Base-by-base conservation (phyloP, 2,329 filamentous ascomycete species). In the Colletotrichum noveboracense region DNA sequence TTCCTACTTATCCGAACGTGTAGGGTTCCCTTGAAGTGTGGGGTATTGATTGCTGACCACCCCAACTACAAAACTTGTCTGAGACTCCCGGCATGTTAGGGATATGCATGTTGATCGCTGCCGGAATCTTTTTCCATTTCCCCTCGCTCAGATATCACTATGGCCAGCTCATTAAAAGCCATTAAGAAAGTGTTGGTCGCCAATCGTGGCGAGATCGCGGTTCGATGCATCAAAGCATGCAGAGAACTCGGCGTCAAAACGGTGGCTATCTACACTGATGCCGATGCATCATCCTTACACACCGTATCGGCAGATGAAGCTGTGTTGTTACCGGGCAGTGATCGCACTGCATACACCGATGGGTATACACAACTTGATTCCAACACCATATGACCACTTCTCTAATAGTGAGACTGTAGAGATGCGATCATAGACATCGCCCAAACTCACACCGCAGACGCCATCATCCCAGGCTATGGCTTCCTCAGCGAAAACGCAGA, bases 391-490 rank as follows among this genome's bases (percentile, higher is more conserved):
- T 52, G 10, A 12, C 10, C 43, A 13, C 4, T 52, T 3, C 12
- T 7, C 10, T 52, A 4, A 52, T 9, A 6, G 2, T 13, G 10
- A 21, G n/a, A 21, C 10, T n/a, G 10, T 3, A 52, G 43, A 52
- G 43, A 52, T 52, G 43, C 43, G 43, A 52, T 52, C 10, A 52
- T 52, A 21, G 7, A 21, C 6, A 52, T 52, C 43, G 43, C 43
- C 43, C 4, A 1, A 13, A 13, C 43, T n/a, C 55, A 28, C 13
- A 78, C 83, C 4, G 88, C 83, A 10, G 85, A 93, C 76, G 90
- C 90, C 5, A 88, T 94, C 18, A 90, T 93, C 64, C 91, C 92
- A 0, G 92, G 92, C 5, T 93, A 93, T 83, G 92, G 92, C 2
- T 93, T 93, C 77, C 82, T 93, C 5, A 90, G 88, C 7, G 92